Percentiles rank a stretch among this genome's conserved stretches.
These are phyloP conservation scores for Carex littledalei DNA, from an alignment of 176 grass and related monocot species.

Conservation along the genomic window DNA sequence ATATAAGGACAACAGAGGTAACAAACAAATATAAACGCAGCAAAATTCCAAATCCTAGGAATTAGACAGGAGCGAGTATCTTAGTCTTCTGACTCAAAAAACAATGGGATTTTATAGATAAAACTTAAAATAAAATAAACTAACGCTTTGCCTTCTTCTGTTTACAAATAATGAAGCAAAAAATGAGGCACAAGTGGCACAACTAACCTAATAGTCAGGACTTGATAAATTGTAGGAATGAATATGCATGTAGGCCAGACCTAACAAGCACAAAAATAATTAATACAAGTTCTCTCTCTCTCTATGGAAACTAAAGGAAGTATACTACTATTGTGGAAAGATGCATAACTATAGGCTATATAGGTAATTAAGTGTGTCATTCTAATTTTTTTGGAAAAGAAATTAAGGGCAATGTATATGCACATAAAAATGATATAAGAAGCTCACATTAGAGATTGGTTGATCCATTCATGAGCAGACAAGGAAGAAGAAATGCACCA, in stretches of 20 bases:
- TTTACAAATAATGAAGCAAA: neutral
- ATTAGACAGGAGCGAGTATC: constrained; percentile 19
- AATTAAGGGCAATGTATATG: neutral
- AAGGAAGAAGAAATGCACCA: neutral
- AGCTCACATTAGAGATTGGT: constrained; percentile 32
- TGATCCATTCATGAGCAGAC: constrained; percentile 31
- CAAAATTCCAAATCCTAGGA: constrained; percentile 94
- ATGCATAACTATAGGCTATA: too few species aligned
- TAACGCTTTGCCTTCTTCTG: neutral
- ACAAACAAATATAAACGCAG: constrained; percentile 43
- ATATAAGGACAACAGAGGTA: constrained; percentile 43
- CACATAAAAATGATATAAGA: neutral
- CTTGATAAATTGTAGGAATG: too few species aligned
- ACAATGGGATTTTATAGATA: neutral
- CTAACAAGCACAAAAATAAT: too few species aligned
- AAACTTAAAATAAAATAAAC: neutral
- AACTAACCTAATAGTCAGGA: too few species aligned
- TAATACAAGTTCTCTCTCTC: too few species aligned
- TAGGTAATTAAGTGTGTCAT: too few species aligned
- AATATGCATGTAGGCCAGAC: too few species aligned
- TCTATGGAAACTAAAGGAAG: too few species aligned
- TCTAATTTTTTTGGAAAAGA: neutral
- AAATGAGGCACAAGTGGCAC: neutral
- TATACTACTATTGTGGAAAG: too few species aligned
- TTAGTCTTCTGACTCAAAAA: constrained; percentile 3